These are phyloP conservation scores for Neophaeococcomyces aloes DNA, from an alignment of 2,329 filamentous ascomycete genomes.

Conservation along the genomic window DNA sequence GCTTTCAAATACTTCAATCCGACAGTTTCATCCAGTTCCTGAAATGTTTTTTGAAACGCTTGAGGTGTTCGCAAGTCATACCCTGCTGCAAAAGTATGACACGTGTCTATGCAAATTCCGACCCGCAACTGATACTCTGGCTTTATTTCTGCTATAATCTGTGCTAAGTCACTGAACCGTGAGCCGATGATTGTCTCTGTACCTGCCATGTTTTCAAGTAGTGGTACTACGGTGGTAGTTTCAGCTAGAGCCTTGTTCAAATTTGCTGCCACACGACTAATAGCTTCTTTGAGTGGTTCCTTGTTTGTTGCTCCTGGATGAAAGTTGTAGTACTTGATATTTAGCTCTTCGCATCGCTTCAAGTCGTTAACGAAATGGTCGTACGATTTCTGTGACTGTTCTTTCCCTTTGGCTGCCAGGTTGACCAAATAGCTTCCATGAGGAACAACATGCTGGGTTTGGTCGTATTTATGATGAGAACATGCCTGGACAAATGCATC, in stretches of 20 bases:
- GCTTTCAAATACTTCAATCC: conserved; percentile 72
- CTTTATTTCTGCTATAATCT: conserved; percentile 65
- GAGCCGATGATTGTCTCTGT: conserved; percentile 78
- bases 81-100: conserved; percentile 88
- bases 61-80: conserved; percentile 74
- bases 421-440: conserved; percentile 97
- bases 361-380: conserved; percentile 79
- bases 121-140: conserved; percentile 69
- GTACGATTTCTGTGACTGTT: conserved; percentile 78
- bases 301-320: conserved; percentile 79
- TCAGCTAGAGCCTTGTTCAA: conserved; percentile 73
- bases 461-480: conserved; percentile 59
- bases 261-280: conserved; percentile 66
- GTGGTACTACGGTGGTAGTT: conserved; percentile 64
- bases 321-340: conserved; percentile 93
- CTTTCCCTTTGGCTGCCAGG: conserved; percentile 69
- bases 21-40: conserved; percentile 65
- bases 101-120: conserved; percentile 93
- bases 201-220: conserved; percentile 94
- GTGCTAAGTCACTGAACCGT: conserved; percentile 72
- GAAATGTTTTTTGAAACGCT: conserved; percentile 62
- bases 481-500: conserved; percentile 61
- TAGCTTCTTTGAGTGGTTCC: conserved; percentile 55
- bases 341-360: conserved; percentile 69
- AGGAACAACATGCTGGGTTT: conserved; percentile 63